phyloP scores from a whole-genome alignment of 768 basidiomycete species.

The Termitomyces sp. region DNA sequence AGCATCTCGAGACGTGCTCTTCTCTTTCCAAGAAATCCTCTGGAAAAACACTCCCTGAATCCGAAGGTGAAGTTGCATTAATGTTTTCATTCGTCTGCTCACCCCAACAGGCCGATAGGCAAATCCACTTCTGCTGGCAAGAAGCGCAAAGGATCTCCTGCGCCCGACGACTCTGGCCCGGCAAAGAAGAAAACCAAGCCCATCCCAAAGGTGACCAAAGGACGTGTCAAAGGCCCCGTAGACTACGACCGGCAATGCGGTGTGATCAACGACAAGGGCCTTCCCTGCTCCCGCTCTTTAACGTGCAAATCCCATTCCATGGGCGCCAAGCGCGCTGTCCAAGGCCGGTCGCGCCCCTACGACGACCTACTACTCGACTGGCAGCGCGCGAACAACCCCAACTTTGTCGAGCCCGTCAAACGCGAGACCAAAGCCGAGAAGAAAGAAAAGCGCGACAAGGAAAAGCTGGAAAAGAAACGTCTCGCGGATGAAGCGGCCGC shows the following conservation, averaged over 20 bases:
- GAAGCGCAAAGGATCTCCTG: conserved; percentile 82
- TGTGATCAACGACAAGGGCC: conserved; percentile 92
- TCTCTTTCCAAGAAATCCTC: conserved; percentile 44
- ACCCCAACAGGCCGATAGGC: conserved; percentile 2
- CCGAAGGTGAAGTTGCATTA: conserved; percentile 24
- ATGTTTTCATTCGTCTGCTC: neutral
- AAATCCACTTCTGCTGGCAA: conserved; percentile 41
- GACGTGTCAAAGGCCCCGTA: conserved; percentile 80
- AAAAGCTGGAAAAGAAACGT: conserved; percentile 82
- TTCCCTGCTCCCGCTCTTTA: conserved; percentile 91
- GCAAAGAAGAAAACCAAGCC: conserved; percentile 79
- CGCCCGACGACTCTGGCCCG: conserved; percentile 65
- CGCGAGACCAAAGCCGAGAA: conserved; percentile 84
- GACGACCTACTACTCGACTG: conserved; percentile 90
- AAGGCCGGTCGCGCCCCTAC: conserved; percentile 79
- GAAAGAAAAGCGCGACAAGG: conserved; percentile 79
- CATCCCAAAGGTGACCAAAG: conserved; percentile 70
- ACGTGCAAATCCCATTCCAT: conserved; percentile 99
- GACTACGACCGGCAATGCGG: conserved; percentile 93
- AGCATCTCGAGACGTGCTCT: conserved; percentile 65
- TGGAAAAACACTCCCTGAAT: conserved; percentile 52
- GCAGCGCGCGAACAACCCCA: conserved; percentile 85
- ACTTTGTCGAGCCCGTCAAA: conserved; percentile 86
- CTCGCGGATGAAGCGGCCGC: conserved; percentile 69
- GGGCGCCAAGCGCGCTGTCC: conserved; percentile 92